These are phyloP conservation scores for Podospora anserina DNA, from an alignment of 495 filamentous ascomycete genomes.

Conservation along the genomic window DNA sequence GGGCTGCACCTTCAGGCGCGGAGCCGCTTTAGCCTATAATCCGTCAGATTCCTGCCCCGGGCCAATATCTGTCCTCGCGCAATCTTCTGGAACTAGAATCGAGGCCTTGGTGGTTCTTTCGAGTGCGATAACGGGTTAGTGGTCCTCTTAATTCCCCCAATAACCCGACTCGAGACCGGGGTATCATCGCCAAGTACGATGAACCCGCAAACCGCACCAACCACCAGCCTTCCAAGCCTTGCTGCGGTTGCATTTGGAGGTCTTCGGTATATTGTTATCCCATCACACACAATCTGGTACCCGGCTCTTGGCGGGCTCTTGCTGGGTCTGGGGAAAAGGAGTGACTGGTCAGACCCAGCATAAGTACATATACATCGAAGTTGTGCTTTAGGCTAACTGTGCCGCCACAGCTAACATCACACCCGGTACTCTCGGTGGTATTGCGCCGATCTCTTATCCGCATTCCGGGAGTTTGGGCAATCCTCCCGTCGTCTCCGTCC, in stretches of 20 bases:
- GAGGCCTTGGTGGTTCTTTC: background rate
- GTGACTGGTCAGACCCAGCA: background rate
- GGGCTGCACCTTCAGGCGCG: background rate
- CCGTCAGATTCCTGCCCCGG: background rate
- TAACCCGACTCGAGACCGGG: background rate
- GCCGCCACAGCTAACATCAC: background rate
- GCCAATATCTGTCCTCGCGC: background rate
- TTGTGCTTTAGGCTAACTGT: slow-evolving; percentile 1
- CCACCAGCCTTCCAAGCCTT: background rate
- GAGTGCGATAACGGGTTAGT: background rate
- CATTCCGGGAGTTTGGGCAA: slow-evolving; percentile 1
- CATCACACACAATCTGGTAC: background rate
- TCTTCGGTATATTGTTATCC: background rate
- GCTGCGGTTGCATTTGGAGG: background rate
- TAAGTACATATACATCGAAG: background rate
- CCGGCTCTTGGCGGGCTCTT: background rate
- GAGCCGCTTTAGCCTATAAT: slow-evolving; percentile 8
- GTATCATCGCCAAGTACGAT: background rate
- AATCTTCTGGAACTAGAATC: background rate
- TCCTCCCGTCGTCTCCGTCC: background rate
- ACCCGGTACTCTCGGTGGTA: background rate
- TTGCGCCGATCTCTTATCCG: background rate
- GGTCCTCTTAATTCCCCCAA: background rate
- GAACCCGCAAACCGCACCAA: background rate
- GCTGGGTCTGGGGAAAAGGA: background rate